Conservation (phyloP, 2,329 filamentous ascomycete genomes). For the Ilyonectria destructans region DNA sequence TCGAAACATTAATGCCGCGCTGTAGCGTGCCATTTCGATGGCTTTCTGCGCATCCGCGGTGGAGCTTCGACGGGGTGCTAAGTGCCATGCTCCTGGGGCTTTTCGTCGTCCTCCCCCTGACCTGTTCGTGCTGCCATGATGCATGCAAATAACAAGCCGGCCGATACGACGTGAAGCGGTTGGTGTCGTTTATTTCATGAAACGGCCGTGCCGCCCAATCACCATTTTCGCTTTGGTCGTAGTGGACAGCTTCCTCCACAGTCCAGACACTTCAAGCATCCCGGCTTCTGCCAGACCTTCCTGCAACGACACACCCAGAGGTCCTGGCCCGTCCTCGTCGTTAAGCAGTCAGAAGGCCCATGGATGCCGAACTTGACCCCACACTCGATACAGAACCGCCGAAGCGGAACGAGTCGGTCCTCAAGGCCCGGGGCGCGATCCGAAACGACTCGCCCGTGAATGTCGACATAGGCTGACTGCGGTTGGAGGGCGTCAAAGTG, state of each 20-base stretch:
- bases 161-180: not conserved
- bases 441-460: constrained; percentile 50
- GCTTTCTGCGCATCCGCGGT: constrained; percentile 6
- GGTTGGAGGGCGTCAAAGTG: constrained; percentile 58
- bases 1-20: constrained; percentile 21
- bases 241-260: constrained; percentile 57
- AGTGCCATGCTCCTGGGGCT: not conserved
- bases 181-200: not conserved
- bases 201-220: constrained; percentile 8
- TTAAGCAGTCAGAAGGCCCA: constrained; percentile 56
- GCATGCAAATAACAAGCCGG: not conserved
- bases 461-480: constrained; percentile 53
- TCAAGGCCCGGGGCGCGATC: constrained; percentile 48
- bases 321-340: constrained; percentile 56
- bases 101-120: not conserved
- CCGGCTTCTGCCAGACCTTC: constrained; percentile 56
- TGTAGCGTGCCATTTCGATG: constrained; percentile 17
- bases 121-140: not conserved
- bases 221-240: constrained; percentile 53
- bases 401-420: constrained; percentile 54
- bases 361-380: constrained; percentile 58
- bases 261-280: constrained; percentile 54
- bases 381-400: constrained; percentile 61
- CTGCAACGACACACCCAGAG: constrained; percentile 60
- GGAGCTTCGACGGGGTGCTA: not conserved